Evolutionary conservation across 176 grass and related monocot species (phyloP), one percentile per base, ranked within the genome.

Genomic region (Guadua angustifolia): DNA sequence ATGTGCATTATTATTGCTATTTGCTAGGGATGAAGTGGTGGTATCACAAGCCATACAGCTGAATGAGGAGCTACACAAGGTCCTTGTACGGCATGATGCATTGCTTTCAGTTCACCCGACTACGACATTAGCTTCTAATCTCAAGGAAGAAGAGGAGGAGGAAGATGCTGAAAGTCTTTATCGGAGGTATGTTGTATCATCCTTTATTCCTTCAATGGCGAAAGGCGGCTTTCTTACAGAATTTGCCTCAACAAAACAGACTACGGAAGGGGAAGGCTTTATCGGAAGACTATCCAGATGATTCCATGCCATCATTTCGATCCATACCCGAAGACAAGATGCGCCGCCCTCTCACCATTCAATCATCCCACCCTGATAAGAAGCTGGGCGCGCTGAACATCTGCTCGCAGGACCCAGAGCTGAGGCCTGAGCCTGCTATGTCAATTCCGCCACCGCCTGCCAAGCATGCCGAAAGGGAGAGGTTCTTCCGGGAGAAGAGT

Each of bases 131-230:
- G 53, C 91, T 85, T 73, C 88, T 40, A 80, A 69, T 89, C 52
- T 89, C 61, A 83, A 83, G 46, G 87, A 85, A 53, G 84, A 87
- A 44, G 75, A 83, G 63, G 89, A 98, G 81, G 96, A 98, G 84
- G 95, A 97, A 87, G 96, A 99, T 73, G 89, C 91, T 1, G 93
- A 99, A 94, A 89, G 93, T 25, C 85, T 99, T 50, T 91, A 89
- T 52, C 89, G 81, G 83, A 95, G 96, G 96, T 99, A 88, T 8
- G 35, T 40, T 51, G 0, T 35, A 67, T 79, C 13, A 66, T 32
- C 64, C 17, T 76, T 35, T 57, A 17, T 42, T 35, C 9, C 40
- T 3, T 19, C 49, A n/a, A 6, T 44, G 1, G 4, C 67, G 33
- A 25, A 84, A 38, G 14, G 7, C 4, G 0, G 9, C 32, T 6